phyloP scores from a whole-genome alignment of 1,284 basidiomycete genomes.

The Pulchroboletus neoregius region DNA sequence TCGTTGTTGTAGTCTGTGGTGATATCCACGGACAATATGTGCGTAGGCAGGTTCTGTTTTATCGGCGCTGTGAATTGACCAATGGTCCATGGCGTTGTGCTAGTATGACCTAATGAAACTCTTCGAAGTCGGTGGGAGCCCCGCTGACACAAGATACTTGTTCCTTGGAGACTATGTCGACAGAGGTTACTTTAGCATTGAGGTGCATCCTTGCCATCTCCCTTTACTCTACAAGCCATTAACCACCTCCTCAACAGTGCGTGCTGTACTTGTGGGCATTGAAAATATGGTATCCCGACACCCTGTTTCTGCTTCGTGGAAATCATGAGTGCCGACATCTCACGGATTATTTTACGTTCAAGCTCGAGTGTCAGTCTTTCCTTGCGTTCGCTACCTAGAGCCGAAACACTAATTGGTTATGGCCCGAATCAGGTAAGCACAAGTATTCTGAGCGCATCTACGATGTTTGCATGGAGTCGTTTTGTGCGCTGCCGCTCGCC shows the following conservation, averaged over 20 bases:
- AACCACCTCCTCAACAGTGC: no score
- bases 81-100: slow-evolving; percentile 7
- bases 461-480: slow-evolving; percentile 90
- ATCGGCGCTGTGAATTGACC: slow-evolving; percentile 20
- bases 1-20: slow-evolving; percentile 88
- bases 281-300: no score
- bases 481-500: slow-evolving; percentile 88
- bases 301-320: no score
- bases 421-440: slow-evolving; percentile 69
- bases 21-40: slow-evolving; percentile 83
- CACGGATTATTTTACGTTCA: slow-evolving; percentile 97
- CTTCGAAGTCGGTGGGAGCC: slow-evolving; percentile 94
- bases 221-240: no score
- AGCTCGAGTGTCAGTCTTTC: slow-evolving; percentile 67
- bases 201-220: slow-evolving; percentile 47
- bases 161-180: slow-evolving; percentile 99
- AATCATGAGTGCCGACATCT: slow-evolving; percentile 98
- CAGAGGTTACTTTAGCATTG: slow-evolving; percentile 92
- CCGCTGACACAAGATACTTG: no score
- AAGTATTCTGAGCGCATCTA: slow-evolving; percentile 91
- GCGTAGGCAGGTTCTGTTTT: slow-evolving; percentile 34
- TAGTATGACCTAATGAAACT: slow-evolving; percentile 99
- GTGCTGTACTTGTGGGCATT: no score
- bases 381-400: neutral
- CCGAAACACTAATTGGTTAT: slow-evolving; percentile 7